Conservation (phyloP, 2,329 filamentous ascomycete species). For the Alternaria gaisen region DNA sequence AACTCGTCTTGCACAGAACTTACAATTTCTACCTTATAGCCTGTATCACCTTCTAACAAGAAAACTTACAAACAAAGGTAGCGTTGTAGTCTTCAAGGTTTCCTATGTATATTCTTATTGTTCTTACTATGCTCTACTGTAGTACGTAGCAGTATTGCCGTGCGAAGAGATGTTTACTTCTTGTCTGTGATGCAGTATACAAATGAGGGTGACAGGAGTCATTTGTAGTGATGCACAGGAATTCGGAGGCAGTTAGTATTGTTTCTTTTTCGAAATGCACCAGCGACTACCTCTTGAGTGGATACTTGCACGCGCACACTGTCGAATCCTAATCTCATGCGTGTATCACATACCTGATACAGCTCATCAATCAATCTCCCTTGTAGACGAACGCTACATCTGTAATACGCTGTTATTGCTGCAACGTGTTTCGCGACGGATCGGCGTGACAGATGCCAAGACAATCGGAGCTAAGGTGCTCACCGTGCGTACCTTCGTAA, state of each 20-base stretch:
- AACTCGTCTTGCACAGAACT: too few relatives aligned
- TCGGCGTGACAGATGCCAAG: constrained; percentile 16
- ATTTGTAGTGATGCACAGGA: too few relatives aligned
- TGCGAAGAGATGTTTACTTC: accelerated
- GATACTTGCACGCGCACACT: too few relatives aligned
- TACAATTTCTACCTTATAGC: too few relatives aligned
- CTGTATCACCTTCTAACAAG: accelerated
- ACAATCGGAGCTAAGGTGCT: constrained; percentile 17
- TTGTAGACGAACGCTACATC: neutral
- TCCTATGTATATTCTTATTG: accelerated
- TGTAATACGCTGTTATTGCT: neutral
- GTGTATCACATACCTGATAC: accelerated
- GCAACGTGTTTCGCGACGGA: constrained; percentile 6
- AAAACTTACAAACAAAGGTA: accelerated
- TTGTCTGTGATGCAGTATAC: accelerated
- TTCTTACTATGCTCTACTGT: too few relatives aligned
- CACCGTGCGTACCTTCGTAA: constrained; percentile 43
- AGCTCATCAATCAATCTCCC: accelerated
- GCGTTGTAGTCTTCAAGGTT: accelerated
- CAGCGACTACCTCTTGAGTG: too few relatives aligned
- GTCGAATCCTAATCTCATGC: neutral
- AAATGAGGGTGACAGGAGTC: too few relatives aligned
- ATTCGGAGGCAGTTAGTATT: too few relatives aligned
- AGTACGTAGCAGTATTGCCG: too few relatives aligned
- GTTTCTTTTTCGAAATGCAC: too few relatives aligned